Evolutionary conservation across 139 green algal species (phyloP).

Genomic region (Eudorina sp.): DNA sequence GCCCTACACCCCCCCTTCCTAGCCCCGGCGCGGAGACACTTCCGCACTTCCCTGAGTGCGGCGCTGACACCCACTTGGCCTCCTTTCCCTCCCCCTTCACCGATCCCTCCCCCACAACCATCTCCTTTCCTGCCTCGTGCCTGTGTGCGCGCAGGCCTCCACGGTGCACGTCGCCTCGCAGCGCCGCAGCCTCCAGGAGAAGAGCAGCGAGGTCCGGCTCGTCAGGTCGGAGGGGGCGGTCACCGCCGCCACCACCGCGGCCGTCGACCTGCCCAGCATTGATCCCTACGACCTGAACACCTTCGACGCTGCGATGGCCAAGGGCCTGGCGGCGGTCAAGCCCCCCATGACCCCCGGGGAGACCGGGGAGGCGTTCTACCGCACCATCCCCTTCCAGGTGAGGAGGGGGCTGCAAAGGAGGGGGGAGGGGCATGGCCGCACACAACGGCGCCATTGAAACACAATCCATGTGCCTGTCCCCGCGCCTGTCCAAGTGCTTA

Average conservation of each 20-base stretch:
- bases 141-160: neutral
- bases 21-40: too few species aligned
- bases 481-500: too few species aligned
- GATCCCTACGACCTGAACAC: conserved; percentile 34
- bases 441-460: too few species aligned
- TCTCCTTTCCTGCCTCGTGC: too few species aligned
- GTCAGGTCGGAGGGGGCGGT: neutral
- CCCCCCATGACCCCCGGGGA: conserved; percentile 41
- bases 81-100: neutral
- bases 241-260: neutral
- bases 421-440: too few species aligned
- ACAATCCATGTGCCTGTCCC: too few species aligned
- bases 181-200: conserved; percentile 31
- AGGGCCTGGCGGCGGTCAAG: neutral
- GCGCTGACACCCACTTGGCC: too few species aligned
- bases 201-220: neutral
- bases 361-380: conserved; percentile 47
- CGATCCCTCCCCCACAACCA: neutral
- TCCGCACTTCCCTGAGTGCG: too few species aligned
- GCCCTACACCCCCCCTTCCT: too few species aligned
- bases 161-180: neutral
- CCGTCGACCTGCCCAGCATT: neutral
- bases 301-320: neutral
- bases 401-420: neutral
- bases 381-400: conserved; percentile 51